Base-by-base conservation (phyloP, 2,329 filamentous ascomycete genomes). In the Pseudogymnoascus sp. region DNA sequence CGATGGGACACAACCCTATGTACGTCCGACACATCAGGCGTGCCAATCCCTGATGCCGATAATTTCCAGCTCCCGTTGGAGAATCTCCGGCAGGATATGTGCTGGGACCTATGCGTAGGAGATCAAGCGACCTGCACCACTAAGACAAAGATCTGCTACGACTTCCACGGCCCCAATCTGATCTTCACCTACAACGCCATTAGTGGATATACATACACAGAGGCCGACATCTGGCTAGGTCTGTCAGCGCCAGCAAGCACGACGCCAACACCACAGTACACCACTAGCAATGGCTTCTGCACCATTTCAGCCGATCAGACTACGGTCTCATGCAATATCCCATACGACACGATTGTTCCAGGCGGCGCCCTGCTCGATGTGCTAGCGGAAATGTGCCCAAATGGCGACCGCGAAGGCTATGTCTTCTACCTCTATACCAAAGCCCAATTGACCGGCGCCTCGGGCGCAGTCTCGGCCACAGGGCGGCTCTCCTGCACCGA, bases 81-180 rank as follows among this genome's bases (percentile, higher is more conserved):
- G 26, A 54, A 54, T 54, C 47, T 54, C 47, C 23, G 47, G 31
- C 47, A 54, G 26, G 47, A 54, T 31, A 54, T 54, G 47, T 54
- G 47, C 47, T 54, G 47, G 47, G 47, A 54, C 47, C 47, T 54
- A 54, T 54, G 47, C 47, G 47, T 54, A 23, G 47, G 47, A 54
- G 47, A 54, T 29, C 47, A 54, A 54, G 23, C 47, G 14, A 18
- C 47, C 26, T 54, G 47, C 26, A 31, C 47, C 47, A 54, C 26
- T 23, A 54, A 54, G 47, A 54, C 47, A 6, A 54, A 54, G 47
- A 54, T 54, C 23, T 54, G 47, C 47, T 54, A 54, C 23, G 47
- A 54, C 47, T 54, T 54, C 47, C 47, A 16, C 26, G 47, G 47
- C 47, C 47, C 47, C 26, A 54, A 54, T 54, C 47, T 54, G 26